Conservation (phyloP, 345 rosid genomes). For the Stellera chamaejasme region DNA sequence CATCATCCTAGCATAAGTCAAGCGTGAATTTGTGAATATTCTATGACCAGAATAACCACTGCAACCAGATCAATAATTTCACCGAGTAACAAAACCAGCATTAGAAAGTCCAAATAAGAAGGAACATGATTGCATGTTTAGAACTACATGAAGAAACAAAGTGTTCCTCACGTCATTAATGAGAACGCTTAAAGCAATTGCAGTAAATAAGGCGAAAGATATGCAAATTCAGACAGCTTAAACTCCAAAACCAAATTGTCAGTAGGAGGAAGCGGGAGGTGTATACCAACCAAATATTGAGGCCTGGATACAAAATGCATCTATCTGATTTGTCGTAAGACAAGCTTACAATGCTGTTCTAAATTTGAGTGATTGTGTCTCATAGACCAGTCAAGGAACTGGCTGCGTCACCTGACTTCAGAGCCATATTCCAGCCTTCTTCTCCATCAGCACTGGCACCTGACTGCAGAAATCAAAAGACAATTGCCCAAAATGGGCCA, state of each 20-base stretch:
- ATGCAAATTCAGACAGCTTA: not conserved
- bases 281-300: conserved; percentile 24
- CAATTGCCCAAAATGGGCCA: not conserved
- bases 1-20: conserved; percentile 26
- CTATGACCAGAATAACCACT: too few species aligned
- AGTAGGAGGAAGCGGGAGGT: too few species aligned
- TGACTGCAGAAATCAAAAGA: conserved; percentile 22
- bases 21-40: not conserved
- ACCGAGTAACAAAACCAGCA: too few species aligned
- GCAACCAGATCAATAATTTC: too few species aligned
- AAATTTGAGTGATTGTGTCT: conserved; percentile 30
- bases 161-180: not conserved
- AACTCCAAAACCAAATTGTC: too few species aligned
- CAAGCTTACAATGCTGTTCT: conserved; percentile 15
- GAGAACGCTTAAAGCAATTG: not conserved
- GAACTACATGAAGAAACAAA: not conserved
- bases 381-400: conserved; percentile 23
- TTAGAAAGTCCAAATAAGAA: too few species aligned
- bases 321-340: conserved; percentile 21
- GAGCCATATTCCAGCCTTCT: conserved; percentile 14
- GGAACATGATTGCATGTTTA: too few species aligned
- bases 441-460: conserved; percentile 18
- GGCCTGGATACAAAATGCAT: conserved; percentile 36
- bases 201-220: conserved; percentile 6
- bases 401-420: conserved; percentile 20